These are phyloP conservation scores for Neckera pumila DNA, from an alignment of 225 moss, liverwort and hornwort species.

Conservation along the genomic window DNA sequence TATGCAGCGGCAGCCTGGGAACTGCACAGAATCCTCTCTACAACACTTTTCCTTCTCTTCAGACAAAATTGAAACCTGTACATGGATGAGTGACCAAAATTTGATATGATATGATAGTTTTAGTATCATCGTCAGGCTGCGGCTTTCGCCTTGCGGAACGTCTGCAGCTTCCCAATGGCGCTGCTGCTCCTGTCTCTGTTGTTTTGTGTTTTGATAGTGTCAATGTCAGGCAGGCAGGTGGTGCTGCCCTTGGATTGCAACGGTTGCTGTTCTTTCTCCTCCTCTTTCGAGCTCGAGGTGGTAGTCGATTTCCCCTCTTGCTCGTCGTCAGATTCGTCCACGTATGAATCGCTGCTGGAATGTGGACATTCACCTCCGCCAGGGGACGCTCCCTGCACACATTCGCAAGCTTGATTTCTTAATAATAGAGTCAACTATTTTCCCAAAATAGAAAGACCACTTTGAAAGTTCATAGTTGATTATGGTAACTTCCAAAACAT, in stretches of 20 bases:
- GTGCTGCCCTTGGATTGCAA: slow-evolving; percentile 32
- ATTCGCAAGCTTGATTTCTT: not conserved
- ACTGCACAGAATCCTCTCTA: slow-evolving; percentile 21
- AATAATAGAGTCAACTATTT: not conserved
- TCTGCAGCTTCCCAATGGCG: slow-evolving; percentile 19
- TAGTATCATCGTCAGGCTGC: slow-evolving; percentile 2
- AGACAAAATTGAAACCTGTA: slow-evolving; percentile 35
- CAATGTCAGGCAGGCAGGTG: slow-evolving; percentile 2
- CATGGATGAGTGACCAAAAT: not conserved
- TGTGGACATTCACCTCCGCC: slow-evolving; percentile 1
- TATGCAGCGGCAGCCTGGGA: not conserved
- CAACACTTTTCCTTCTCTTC: not conserved
- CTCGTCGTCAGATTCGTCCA: slow-evolving; percentile 32
- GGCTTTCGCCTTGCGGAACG: slow-evolving; percentile 11
- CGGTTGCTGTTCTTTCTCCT: not conserved
- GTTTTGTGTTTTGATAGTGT: not conserved
- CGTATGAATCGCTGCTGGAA: slow-evolving; percentile 33
- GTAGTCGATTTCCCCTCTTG: slow-evolving; percentile 14
- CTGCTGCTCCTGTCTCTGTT: slow-evolving; percentile 4
- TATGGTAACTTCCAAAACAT: no score
- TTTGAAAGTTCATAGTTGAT: not conserved
- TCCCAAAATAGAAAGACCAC: not conserved
- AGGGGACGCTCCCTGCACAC: slow-evolving; percentile 15
- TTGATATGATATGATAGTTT: not conserved
- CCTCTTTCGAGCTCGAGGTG: not conserved